Conservation (phyloP, 192 early-diverging fungal genomes). For the Helicostylum pulchrum region DNA sequence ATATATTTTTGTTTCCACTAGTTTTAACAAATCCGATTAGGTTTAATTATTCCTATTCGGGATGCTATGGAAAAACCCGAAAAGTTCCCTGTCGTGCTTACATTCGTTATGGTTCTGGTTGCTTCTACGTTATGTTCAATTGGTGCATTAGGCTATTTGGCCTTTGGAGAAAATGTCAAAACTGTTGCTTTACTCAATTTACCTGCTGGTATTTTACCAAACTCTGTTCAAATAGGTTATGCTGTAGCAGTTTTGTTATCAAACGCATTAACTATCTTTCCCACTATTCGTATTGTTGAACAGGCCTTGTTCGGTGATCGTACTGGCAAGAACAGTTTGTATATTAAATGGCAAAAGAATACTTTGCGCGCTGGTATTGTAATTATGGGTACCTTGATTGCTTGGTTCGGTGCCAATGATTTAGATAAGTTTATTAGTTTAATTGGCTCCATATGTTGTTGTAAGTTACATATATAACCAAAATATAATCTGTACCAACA, state of each 20-base stretch:
- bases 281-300: conserved; percentile 87
- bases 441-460: conserved; percentile 76
- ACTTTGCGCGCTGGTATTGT: conserved; percentile 64
- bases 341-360: conserved; percentile 77
- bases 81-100: conserved; percentile 73
- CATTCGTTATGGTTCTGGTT: conserved; percentile 66
- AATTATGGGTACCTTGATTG: conserved; percentile 56
- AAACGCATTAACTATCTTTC: conserved; percentile 82
- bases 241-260: conserved; percentile 86
- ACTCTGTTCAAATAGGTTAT: conserved; percentile 77
- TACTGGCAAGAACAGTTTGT: conserved; percentile 58
- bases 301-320: conserved; percentile 61
- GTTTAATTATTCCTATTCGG: conserved; percentile 66
- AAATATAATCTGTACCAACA: background rate
- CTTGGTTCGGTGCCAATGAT: conserved; percentile 69
- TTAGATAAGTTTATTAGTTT: conserved; percentile 89
- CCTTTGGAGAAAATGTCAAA: conserved; percentile 76
- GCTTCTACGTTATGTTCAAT: conserved; percentile 67
- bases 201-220: conserved; percentile 62
- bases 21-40: conserved; percentile 6
- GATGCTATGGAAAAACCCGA: conserved; percentile 86
- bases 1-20: background rate
- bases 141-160: conserved; percentile 75
- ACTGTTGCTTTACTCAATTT: conserved; percentile 83
- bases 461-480: conserved; percentile 17